Conservation (phyloP, 495 filamentous ascomycete genomes). For the Xylaria grammica region DNA sequence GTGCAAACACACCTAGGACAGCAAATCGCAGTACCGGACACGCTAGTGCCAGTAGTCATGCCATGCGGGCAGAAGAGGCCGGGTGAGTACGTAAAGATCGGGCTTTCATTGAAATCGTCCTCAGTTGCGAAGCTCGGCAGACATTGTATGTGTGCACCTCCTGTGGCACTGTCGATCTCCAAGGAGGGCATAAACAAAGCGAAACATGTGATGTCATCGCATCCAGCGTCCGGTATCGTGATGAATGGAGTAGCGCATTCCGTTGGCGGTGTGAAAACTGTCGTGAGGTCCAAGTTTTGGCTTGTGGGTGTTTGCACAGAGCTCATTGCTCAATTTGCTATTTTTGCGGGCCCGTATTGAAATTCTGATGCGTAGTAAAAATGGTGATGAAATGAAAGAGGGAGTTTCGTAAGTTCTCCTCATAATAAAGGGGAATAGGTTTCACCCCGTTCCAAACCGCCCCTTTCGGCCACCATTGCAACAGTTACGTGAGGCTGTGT, state of each 20-base stretch:
- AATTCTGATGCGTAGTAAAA: not conserved
- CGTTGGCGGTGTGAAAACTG: not conserved
- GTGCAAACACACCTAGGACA: not conserved
- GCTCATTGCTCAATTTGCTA: not conserved
- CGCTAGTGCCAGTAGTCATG: not conserved
- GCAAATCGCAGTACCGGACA: not conserved
- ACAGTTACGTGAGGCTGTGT: not conserved
- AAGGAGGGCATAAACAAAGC: slow-evolving; percentile 5
- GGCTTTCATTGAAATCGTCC: slow-evolving; percentile 2
- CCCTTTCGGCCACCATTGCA: not conserved
- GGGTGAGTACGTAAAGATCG: slow-evolving; percentile 3
- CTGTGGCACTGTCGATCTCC: slow-evolving; percentile 1
- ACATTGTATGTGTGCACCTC: not conserved
- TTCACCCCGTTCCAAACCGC: too few species aligned
- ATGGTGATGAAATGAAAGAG: not conserved
- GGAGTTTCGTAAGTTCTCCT: not conserved
- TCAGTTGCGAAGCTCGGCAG: slow-evolving; percentile 2
- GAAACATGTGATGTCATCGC: slow-evolving; percentile 2
- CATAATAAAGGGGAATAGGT: not conserved
- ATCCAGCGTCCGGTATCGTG: not conserved
- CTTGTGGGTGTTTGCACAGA: not conserved
- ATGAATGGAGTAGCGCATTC: not conserved
- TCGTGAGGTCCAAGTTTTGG: not conserved
- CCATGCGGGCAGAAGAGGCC: not conserved
- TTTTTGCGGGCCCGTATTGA: not conserved